Evolutionary conservation across 1,284 basidiomycete genomes (phyloP).

Genomic region (Ganoderma sp.): DNA sequence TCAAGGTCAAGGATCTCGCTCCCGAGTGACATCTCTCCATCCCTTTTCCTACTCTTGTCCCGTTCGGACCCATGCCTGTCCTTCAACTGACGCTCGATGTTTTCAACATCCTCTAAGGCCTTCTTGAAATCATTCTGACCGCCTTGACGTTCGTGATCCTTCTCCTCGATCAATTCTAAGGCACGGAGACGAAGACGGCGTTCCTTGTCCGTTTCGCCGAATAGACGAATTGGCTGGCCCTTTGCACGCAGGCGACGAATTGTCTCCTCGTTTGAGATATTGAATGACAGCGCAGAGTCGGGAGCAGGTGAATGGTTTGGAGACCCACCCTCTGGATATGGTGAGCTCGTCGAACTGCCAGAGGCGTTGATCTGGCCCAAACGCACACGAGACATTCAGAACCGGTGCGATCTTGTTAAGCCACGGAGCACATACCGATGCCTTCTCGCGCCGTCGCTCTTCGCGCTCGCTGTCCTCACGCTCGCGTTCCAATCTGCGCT

Average conservation of each 20-base stretch:
- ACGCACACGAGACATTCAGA: constrained; percentile 34
- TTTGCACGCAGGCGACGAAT: constrained; percentile 87
- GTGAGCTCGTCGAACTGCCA: constrained; percentile 49
- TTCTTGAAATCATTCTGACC: constrained; percentile 95
- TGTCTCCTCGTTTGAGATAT: constrained; percentile 93
- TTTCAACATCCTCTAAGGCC: constrained; percentile 91
- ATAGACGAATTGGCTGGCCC: constrained; percentile 93
- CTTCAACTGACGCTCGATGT: constrained; percentile 74
- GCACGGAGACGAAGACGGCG: constrained; percentile 88
- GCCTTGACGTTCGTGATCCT: constrained; percentile 74
- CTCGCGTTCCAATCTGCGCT: constrained; percentile 42
- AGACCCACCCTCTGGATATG: constrained; percentile 38
- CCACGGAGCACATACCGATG: constrained; percentile 47
- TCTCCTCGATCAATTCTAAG: constrained; percentile 92
- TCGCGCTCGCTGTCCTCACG: constrained; percentile 39
- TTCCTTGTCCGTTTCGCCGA: constrained; percentile 93
- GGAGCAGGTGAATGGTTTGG: constrained; percentile 52
- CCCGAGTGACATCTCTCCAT: constrained; percentile 54
- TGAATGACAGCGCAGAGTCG: constrained; percentile 66
- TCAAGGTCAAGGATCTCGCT: constrained; percentile 75
- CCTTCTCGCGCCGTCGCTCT: constrained; percentile 33
- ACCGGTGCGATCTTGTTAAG: background rate
- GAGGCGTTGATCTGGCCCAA: constrained; percentile 54
- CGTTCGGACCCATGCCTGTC: constrained; percentile 51
- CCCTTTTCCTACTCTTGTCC: constrained; percentile 69